phyloP scores from a whole-genome alignment of 176 grass and related monocot species.

The Stipa capillata region DNA sequence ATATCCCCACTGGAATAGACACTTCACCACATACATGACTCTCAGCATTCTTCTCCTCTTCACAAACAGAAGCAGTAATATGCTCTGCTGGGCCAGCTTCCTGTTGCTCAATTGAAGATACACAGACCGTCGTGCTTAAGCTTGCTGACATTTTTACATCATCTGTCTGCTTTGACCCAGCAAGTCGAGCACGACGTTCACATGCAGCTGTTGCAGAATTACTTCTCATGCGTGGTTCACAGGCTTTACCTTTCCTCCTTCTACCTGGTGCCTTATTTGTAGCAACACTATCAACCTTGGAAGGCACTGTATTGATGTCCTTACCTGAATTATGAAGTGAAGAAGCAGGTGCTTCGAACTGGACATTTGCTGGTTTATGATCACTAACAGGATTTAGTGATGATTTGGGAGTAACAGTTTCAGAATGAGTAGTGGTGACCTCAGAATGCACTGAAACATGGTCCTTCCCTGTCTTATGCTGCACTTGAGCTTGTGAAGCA shows the following conservation, averaged over 20 bases:
- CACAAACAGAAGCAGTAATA: slow-evolving; percentile 1
- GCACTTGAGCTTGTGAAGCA: slow-evolving; percentile 32
- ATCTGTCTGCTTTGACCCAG: slow-evolving; percentile 47
- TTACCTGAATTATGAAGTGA: slow-evolving; percentile 32
- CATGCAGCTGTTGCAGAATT: slow-evolving; percentile 45
- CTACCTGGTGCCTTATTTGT: slow-evolving; percentile 37
- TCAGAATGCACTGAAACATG: slow-evolving; percentile 6
- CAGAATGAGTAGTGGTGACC: background rate
- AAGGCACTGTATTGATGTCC: slow-evolving; percentile 19
- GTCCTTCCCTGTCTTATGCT: slow-evolving; percentile 29
- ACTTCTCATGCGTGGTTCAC: slow-evolving; percentile 44
- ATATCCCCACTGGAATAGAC: background rate
- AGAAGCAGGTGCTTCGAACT: slow-evolving; percentile 6
- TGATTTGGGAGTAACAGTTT: background rate
- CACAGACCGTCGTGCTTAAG: background rate
- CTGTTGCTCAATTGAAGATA: slow-evolving; percentile 30
- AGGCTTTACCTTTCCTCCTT: slow-evolving; percentile 46
- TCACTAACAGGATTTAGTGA: slow-evolving; percentile 27
- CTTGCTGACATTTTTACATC: slow-evolving; percentile 24
- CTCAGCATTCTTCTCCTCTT: slow-evolving; percentile 19
- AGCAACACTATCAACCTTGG: slow-evolving; percentile 18
- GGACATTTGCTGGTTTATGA: slow-evolving; percentile 8
- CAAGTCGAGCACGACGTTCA: slow-evolving; percentile 47
- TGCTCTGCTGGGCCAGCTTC: slow-evolving; percentile 11
- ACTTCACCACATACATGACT: background rate